Base-by-base conservation (phyloP, 2,329 filamentous ascomycete species). In the Calonectria pseudoturangicola region DNA sequence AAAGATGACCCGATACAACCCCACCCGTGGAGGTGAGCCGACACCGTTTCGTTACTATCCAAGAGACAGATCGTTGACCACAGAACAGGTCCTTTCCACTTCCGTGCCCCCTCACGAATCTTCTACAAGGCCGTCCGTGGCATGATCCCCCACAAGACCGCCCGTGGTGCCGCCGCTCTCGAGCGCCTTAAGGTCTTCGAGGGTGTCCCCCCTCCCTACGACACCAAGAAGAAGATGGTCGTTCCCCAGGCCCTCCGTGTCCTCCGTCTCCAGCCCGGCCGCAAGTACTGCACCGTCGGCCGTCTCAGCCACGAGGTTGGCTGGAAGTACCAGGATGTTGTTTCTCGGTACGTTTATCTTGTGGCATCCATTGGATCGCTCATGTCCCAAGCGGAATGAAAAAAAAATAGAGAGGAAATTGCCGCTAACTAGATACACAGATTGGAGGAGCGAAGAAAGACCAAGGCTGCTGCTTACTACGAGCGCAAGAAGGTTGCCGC, bases 91-190 rank as follows among this genome's bases (percentile, higher is more conserved):
- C 97, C 97, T 88, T 99, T 98, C 95, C 97, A 99, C 91, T 98
- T 98, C 95, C 97, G 97, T 87, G 95, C 96, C 83, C 97, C 97
- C 79, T 98, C 96, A 84, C 94, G 97, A 89, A 98, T 99, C 92
- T 98, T 99, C 94, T 99, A 98, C 94, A 98, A 98, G 94, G 95
- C 97, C 86, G 95, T 99, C 89, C 96, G 97, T 88, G 97, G 97
- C 88, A 99, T 99, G 97, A 97, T 99, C 82, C 97, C 97, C 86
- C 97, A 99, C 95, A 99, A 99, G 95, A 99, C 97, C 82, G 93
- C 97, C 87, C 96, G 97, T 86, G 97, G 97, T 89, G 94, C 95
- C 83, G 96, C 96, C 84, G 97, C 97, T 83, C 89, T 99, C 86
- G 96, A 98, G 92, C 94, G 97, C 89, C 94, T 99, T 82, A 99